These are phyloP conservation scores for Talaromyces proteolyticus DNA, from an alignment of 495 filamentous ascomycete species.

Conservation along the genomic window DNA sequence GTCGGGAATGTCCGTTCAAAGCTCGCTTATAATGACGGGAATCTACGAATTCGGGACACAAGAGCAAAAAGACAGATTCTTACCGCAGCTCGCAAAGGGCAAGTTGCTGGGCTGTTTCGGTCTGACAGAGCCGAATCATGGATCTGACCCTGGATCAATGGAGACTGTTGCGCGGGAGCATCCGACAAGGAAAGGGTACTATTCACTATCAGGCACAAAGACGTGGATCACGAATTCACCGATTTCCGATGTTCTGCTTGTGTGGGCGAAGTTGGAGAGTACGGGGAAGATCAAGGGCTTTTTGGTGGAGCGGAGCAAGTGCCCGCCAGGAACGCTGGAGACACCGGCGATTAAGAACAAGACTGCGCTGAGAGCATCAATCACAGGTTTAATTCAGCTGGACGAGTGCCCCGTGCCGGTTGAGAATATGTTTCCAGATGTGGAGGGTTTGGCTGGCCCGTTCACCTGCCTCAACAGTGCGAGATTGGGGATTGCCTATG, in stretches of 20 bases:
- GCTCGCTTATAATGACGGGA: constrained; percentile 91
- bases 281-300: constrained; percentile 97
- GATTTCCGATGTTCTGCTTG: constrained; percentile 82
- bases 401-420: constrained; percentile 82
- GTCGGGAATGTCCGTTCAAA: constrained; percentile 94
- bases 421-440: constrained; percentile 90
- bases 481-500: constrained; percentile 88
- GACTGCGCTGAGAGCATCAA: constrained; percentile 84
- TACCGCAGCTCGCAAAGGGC: constrained; percentile 81
- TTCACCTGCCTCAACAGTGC: constrained; percentile 94
- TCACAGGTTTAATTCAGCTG: constrained; percentile 97
- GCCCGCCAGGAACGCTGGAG: constrained; percentile 81
- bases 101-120: constrained; percentile 89
- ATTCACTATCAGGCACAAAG: constrained; percentile 77
- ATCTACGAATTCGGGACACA: constrained; percentile 88
- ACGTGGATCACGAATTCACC: constrained; percentile 99
- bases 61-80: constrained; percentile 85
- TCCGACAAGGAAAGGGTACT: constrained; percentile 80
- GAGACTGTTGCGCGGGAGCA: constrained; percentile 83
- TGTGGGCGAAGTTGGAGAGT: constrained; percentile 89
- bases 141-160: constrained; percentile 94
- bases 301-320: constrained; percentile 72
- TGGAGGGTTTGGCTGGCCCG: constrained; percentile 82
- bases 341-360: constrained; percentile 95
- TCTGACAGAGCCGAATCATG: constrained; percentile 95